Evolutionary conservation across 768 basidiomycete species (phyloP).

Genomic region (Pilatotrama ljubarskyi): DNA sequence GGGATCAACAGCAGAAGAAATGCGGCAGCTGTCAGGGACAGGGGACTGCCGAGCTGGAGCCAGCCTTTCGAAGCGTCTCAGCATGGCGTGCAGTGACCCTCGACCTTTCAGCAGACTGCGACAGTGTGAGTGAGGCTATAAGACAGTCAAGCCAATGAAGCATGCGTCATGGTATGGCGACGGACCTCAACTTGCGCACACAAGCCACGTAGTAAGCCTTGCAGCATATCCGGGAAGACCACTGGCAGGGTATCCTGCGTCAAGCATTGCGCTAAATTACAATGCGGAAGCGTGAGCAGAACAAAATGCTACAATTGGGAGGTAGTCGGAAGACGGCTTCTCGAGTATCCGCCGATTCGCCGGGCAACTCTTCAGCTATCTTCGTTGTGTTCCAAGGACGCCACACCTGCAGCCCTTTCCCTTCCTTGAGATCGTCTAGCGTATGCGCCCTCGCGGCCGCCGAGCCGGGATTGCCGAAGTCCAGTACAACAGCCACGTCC

Average conservation of each 20-base stretch:
- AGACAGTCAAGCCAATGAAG: no score
- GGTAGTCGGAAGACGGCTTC: background rate
- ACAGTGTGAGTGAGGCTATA: no score
- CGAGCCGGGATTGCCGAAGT: constrained; percentile 15
- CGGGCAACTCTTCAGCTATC: background rate
- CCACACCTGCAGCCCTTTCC: constrained; percentile 47
- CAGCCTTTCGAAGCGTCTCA: no score
- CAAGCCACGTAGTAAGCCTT: no score
- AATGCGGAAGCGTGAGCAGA: constrained; percentile 22
- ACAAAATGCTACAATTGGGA: constrained; percentile 8
- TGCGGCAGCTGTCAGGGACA: no score
- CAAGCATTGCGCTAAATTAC: background rate
- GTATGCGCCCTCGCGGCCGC: constrained; percentile 13
- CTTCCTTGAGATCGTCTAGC: constrained; percentile 40
- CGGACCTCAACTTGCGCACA: no score
- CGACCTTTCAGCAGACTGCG: no score
- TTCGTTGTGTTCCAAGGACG: constrained; percentile 42
- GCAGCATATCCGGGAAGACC: no score
- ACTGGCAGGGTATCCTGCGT: background rate
- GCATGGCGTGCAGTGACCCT: no score
- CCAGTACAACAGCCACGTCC: constrained; percentile 16
- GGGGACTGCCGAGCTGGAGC: no score
- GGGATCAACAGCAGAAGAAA: no score
- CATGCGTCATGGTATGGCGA: no score
- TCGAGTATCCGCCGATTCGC: background rate